These are phyloP conservation scores for Babesia bovis DNA, from an alignment of 169 alveolate species.

Conservation along the genomic window DNA sequence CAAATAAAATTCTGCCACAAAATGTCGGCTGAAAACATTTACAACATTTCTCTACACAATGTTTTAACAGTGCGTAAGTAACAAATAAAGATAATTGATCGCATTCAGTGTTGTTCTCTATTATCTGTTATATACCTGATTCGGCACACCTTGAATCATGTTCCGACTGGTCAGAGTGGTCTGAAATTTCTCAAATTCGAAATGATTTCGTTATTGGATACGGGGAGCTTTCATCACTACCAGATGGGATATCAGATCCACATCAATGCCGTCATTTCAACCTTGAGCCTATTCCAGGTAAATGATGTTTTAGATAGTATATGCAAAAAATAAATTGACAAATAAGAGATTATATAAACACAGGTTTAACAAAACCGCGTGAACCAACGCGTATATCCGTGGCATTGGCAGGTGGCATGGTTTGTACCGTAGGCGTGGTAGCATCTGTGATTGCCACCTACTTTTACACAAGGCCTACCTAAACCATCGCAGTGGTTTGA, in stretches of 20 bases:
- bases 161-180: conserved; percentile 22
- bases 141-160: conserved; percentile 1
- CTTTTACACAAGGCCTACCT: conserved; percentile 4
- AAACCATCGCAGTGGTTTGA: background rate
- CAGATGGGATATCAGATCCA: background rate
- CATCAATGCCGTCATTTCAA: conserved; percentile 8
- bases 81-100: background rate
- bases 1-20: background rate
- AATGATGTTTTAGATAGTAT: no score
- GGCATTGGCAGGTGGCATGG: conserved; percentile 43
- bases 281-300: conserved; percentile 30
- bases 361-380: background rate
- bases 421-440: conserved; percentile 24
- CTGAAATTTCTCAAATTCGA: background rate
- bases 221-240: background rate
- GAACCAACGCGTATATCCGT: background rate
- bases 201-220: conserved; percentile 3
- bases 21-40: background rate
- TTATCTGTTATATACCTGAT: background rate
- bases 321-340: background rate
- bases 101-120: conserved; percentile 6
- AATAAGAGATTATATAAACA: background rate
- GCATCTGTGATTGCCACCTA: conserved; percentile 41
- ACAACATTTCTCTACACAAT: background rate
- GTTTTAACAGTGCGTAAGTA: background rate